Evolutionary conservation across 495 filamentous ascomycete species (phyloP).

Genomic region (Echria macrotheca): DNA sequence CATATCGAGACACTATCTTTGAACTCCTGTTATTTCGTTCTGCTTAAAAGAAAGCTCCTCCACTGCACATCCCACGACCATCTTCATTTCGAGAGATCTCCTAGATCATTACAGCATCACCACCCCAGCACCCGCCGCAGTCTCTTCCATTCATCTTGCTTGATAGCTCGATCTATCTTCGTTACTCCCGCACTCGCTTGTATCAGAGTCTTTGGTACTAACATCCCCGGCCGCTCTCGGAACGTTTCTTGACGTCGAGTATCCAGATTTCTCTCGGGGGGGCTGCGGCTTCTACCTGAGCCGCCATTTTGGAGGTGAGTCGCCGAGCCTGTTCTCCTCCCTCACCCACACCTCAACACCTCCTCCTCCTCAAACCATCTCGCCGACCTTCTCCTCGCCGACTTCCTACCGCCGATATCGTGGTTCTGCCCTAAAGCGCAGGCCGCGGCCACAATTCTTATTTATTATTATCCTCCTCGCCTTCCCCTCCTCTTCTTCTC

Average conservation of each 20-base stretch:
- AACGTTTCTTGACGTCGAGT: constrained; percentile 22
- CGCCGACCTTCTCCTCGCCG: no score
- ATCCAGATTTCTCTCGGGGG: no score
- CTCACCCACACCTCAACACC: background rate
- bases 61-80: constrained; percentile 15
- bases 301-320: constrained; percentile 33
- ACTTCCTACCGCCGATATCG: no score
- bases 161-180: constrained; percentile 52
- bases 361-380: background rate
- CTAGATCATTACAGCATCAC: constrained; percentile 49
- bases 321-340: background rate
- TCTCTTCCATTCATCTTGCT: constrained; percentile 49
- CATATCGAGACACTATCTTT: no score
- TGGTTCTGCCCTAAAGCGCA: no score
- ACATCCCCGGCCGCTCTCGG: constrained; percentile 24
- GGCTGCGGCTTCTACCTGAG: no score
- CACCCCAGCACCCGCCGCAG: constrained; percentile 37
- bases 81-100: constrained; percentile 38
- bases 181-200: constrained; percentile 42
- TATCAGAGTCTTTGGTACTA: constrained; percentile 46
- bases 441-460: background rate
- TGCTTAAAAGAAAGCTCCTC: background rate
- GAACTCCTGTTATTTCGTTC: no score
- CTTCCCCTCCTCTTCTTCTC: background rate
- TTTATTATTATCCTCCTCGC: background rate